Base-by-base conservation (phyloP, 2,329 filamentous ascomycete genomes). In the Exophiala aquamarina region DNA sequence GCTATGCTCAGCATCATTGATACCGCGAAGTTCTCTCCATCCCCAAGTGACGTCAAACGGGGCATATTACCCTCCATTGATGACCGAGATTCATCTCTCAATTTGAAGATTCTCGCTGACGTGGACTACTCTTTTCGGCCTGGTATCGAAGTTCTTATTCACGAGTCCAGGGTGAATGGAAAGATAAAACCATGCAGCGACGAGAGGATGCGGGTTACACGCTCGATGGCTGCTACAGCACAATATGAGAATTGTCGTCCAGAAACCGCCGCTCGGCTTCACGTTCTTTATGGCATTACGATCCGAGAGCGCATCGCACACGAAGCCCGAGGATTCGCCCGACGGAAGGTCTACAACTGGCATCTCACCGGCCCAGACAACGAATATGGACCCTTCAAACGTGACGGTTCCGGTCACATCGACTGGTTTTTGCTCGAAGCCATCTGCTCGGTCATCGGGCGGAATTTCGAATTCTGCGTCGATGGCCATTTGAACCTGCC, bases 331-430 rank as follows among this genome's bases (percentile, higher is more conserved):
- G 57, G 55, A 17, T 40, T 41, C 17, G 56, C 55, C 15, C 44
- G 58, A 11, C 47, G 52, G 7, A 50, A 51, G 17, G 55, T 56
- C 5, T 60, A 60, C 39, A 52, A 60, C 37, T 59, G 56, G 56
- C 37, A 19, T 29, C 40, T 51, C 13, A 52, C 41, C 11, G 39
- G 46, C 5, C 29, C 35, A 10, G 44, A 47, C 26, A 56, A 53
- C 33, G 58, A 60, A 13, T 60, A 55, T 28, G 57, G 55, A 7
- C 58, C 56, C 2, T 57, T 58, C 35, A 52, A 50, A 18, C 40
- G 41, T 6, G 55, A 60, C 31, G 57, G 56, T 20, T 52, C 40
- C 21, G 58, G 58, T 18, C 26, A 43, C 11, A 44, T 57, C 18
- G 51, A 60, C 37, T 60, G 58, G 58, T 31, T 38, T 19, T 33